Evolutionary conservation across 1,284 basidiomycete genomes (phyloP).

Genomic region (Fomitopsis betulina): DNA sequence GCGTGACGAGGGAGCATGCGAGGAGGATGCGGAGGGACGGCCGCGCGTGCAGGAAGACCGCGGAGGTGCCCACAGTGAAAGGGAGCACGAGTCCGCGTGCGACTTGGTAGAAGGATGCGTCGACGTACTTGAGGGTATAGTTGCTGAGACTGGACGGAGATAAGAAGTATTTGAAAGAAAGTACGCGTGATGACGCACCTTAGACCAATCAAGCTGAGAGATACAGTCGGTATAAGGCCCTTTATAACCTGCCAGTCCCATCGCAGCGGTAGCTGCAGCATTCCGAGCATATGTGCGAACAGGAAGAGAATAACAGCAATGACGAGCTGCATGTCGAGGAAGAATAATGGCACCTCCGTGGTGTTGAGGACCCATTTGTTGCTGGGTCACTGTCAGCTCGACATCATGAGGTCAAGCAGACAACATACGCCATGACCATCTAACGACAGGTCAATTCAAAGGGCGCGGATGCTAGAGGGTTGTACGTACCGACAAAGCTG

Average conservation of each 20-base stretch:
- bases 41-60: conserved; percentile 63
- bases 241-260: conserved; percentile 61
- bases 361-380: conserved; percentile 79
- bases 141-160: conserved; percentile 68
- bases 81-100: conserved; percentile 85
- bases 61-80: conserved; percentile 80
- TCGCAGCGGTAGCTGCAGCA: conserved; percentile 57
- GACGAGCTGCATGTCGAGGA: conserved; percentile 75
- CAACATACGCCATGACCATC: conserved; percentile 77
- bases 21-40: conserved; percentile 68
- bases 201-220: conserved; percentile 74
- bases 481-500: conserved; percentile 71
- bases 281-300: conserved; percentile 51
- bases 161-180: not conserved
- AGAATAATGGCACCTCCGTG: conserved; percentile 75
- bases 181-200: conserved; percentile 43
- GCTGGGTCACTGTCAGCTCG: conserved; percentile 18
- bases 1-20: conserved; percentile 71
- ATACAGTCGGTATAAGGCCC: conserved; percentile 69
- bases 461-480: not conserved
- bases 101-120: conserved; percentile 89
- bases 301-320: conserved; percentile 78
- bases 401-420: not conserved
- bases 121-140: conserved; percentile 87
- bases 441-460: conserved; percentile 27